Conservation (phyloP, 1,284 basidiomycete species). For the Porogramme epimiltina region DNA sequence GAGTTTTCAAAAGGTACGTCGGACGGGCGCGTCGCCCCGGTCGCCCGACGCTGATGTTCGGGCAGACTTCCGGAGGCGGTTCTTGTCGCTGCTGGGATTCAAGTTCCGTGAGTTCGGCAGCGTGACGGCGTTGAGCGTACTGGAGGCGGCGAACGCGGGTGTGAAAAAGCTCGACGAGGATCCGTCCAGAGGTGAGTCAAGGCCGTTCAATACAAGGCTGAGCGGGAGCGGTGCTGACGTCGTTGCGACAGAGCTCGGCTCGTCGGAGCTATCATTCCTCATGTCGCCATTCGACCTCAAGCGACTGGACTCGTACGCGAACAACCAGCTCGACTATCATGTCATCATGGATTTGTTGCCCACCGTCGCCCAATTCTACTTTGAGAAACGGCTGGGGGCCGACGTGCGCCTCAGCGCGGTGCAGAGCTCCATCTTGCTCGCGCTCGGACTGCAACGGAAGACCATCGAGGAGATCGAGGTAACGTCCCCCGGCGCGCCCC, state of each 20-base stretch:
- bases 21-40: background rate
- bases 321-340: conserved; percentile 96
- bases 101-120: conserved; percentile 94
- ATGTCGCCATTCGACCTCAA: conserved; percentile 96
- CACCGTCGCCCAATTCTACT: conserved; percentile 79
- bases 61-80: conserved; percentile 89
- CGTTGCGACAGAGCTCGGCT: conserved; percentile 47
- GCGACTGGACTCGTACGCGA: conserved; percentile 92
- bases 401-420: conserved; percentile 77
- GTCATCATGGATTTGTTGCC: conserved; percentile 94
- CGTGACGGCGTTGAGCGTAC: conserved; percentile 83
- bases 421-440: conserved; percentile 87
- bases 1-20: conserved; percentile 87
- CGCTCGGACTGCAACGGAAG: conserved; percentile 92
- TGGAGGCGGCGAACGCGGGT: conserved; percentile 81
- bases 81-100: conserved; percentile 89
- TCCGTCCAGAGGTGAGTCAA: conserved; percentile 42
- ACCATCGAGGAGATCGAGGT: conserved; percentile 89
- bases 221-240: background rate
- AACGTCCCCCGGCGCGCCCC: conserved; percentile 18
- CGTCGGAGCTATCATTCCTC: conserved; percentile 73
- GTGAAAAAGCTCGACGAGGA: conserved; percentile 54
- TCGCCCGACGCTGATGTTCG: background rate
- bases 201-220: background rate
- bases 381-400: conserved; percentile 71